Evolutionary conservation across 1,284 basidiomycete genomes (phyloP).

Genomic region (Apiotrichum siamense): DNA sequence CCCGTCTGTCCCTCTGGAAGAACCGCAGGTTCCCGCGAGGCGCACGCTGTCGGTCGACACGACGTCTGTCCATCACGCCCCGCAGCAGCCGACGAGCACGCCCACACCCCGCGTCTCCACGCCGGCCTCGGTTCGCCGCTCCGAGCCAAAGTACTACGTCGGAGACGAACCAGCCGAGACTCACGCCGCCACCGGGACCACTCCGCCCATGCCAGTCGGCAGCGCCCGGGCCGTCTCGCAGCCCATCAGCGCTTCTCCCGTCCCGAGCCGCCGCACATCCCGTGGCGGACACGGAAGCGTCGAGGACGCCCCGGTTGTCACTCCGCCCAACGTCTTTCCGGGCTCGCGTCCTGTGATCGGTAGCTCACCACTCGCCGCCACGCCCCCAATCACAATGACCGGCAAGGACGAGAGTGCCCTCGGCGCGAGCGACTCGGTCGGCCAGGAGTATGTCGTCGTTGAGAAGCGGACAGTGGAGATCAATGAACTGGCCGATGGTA

Average conservation of each 20-base stretch:
- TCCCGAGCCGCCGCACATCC: conserved; percentile 20
- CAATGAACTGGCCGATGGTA: conserved; percentile 54
- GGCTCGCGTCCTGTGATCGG: conserved; percentile 22
- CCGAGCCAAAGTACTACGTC: conserved; percentile 44
- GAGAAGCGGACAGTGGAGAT: conserved; percentile 56
- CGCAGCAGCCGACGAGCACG: too few relatives aligned
- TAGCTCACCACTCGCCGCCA: conserved; percentile 40
- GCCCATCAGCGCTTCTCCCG: conserved; percentile 21
- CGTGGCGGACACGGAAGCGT: conserved; percentile 17
- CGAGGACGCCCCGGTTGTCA: conserved; percentile 33
- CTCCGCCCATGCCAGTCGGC: conserved; percentile 3
- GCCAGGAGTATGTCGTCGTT: conserved; percentile 53
- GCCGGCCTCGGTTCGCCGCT: conserved; percentile 19
- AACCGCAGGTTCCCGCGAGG: neutral
- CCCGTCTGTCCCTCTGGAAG: conserved; percentile 7
- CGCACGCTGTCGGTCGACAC: conserved; percentile 5
- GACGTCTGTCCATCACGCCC: neutral
- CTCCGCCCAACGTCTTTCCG: conserved; percentile 21
- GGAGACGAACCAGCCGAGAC: conserved; percentile 25
- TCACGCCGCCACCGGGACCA: neutral
- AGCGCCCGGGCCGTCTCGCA: conserved; percentile 20
- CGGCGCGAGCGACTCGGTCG: conserved; percentile 35
- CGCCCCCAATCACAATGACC: conserved; percentile 41
- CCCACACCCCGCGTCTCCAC: conserved; percentile 6
- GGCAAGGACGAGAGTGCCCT: conserved; percentile 35